Conservation (phyloP, 495 filamentous ascomycete genomes). For the Penicillium robsamsonii region DNA sequence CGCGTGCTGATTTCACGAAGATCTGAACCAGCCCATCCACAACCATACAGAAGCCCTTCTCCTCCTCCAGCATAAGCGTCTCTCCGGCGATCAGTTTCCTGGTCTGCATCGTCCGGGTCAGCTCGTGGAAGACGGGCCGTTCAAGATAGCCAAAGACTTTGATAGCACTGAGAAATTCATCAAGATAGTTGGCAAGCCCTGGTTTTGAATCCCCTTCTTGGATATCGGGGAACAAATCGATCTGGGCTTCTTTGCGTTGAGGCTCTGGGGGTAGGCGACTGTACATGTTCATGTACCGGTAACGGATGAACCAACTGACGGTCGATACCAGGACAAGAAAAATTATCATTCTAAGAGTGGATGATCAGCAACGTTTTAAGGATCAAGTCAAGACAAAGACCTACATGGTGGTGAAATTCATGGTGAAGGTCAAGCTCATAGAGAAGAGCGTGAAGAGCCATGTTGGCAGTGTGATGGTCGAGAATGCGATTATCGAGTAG, state of each 20-base stretch:
- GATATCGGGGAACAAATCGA: slow-evolving; percentile 90
- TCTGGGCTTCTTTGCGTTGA: slow-evolving; percentile 89
- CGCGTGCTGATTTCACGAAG: slow-evolving; percentile 86
- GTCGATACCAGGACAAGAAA: slow-evolving; percentile 71
- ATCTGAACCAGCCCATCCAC: slow-evolving; percentile 97
- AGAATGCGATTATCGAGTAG: slow-evolving; percentile 80
- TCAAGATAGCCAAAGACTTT: slow-evolving; percentile 98
- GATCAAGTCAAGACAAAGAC: slow-evolving; percentile 16
- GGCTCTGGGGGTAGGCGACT: slow-evolving; percentile 88
- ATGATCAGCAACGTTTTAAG: slow-evolving; percentile 3
- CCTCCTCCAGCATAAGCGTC: slow-evolving; percentile 90
- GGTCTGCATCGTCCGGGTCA: slow-evolving; percentile 97
- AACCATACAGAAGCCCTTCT: slow-evolving; percentile 96
- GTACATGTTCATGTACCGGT: slow-evolving; percentile 94
- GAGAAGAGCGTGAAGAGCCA: slow-evolving; percentile 91
- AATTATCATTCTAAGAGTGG: slow-evolving; percentile 64
- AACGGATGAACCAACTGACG: slow-evolving; percentile 88
- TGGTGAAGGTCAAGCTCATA: slow-evolving; percentile 92
- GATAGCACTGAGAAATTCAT: slow-evolving; percentile 98
- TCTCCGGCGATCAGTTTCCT: slow-evolving; percentile 93
- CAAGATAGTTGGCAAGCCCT: slow-evolving; percentile 89
- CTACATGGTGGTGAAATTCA: slow-evolving; percentile 96
- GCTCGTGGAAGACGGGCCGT: slow-evolving; percentile 92
- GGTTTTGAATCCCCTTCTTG: slow-evolving; percentile 88
- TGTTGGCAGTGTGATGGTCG: slow-evolving; percentile 84